Evolutionary conservation across 1,139 yeast genomes (phyloP), one percentile per base, ranked within the genome.

Genomic region (Pichia sp.): DNA sequence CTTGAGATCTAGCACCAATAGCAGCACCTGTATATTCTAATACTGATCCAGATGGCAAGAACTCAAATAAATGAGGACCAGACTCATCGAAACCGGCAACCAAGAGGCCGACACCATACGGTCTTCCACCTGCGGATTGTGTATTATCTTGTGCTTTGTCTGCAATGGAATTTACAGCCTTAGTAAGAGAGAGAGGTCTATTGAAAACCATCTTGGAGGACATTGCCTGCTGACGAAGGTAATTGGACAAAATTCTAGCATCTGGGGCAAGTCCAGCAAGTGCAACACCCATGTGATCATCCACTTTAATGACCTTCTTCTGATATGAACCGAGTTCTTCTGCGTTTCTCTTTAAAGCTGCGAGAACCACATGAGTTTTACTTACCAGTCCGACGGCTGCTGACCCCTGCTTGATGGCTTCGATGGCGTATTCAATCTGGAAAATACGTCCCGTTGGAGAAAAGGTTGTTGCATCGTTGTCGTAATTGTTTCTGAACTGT

Each of bases 261-360:
- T 91, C 99, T 18, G 99, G 97, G 1, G 98, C 96, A 53, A 91
- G 73, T 5, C 99, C 99, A 1, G 99, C 96, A 42, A 93, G 72
- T 6, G 96, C 96, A 47, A 91, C 73, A 26, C 97, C 98, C 73
- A 91, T 66, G 59, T 91, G 97, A 48, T 81, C 82, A 59, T 91
- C 98, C 40, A 93, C 80, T 56, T 84, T 80, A 57, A 91, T 82
- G 53, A 91, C 72, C 60, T 91, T 91, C 71, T 85, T 85, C 58
- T 91, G 98, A 61, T 87, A 93, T 30, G 96, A 87, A 17, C 98
- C 96, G 49, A 91, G 71, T 59, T 91, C 97, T 62, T 91, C 98
- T 9, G 96, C 96, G 59, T 87, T 88, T 60, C 98, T 75, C 67
- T 88, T 91, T 52, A 91, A 67, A 18, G 96, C 97, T 36, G 86